Evolutionary conservation across 2,329 filamentous ascomycete genomes (phyloP), one percentile per base, ranked within the genome.

Genomic region (Ambrosiella xylebori): DNA sequence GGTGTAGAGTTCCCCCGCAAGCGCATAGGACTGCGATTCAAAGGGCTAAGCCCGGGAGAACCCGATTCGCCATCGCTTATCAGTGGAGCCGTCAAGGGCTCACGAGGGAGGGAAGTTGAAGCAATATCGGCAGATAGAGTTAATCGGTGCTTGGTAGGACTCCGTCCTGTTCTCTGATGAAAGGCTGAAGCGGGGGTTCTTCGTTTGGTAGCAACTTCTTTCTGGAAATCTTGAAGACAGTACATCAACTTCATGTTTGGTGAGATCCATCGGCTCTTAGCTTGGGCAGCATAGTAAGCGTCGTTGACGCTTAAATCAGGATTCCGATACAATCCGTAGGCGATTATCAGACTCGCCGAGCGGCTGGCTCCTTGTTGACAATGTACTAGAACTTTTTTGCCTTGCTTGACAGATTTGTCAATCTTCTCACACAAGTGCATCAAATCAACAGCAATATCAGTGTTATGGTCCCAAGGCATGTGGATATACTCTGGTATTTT

Each of bases 231-330:
- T 67, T 90, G 86, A 53, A 94, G 73, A 63, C 88, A 89, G 75
- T 93, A 93, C 76, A 94, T 89, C 63, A 94, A 75, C 63, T 87
- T 87, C 88, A 94, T 94, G 68, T 94, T 94, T 0, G 87, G 87
- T 60, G 87, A 89, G 64, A 94, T 91, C 87, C 88, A 94, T 65
- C 78, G 81, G 68, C 87, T 93, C 70, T 85, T 85, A 57, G 80
- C 77, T 70, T 94, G 88, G 2, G 88, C 86, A 2, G 82, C 78
- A 66, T 88, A 82, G 66, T 93, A 93, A 1, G 87, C 86, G 67
- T 91, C 86, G 65, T 91, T 89, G 57, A 91, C 86, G 63, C 78
- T 87, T 64, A 88, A 71, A 5, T 81, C 77, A 1, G 86, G 86
- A 61, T 88, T 85, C 66, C 84, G 84, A 68, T 86, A 93, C 59